These are phyloP conservation scores for Rhynchospora tenuis DNA, from an alignment of 176 grass and related monocot genomes.

Conservation along the genomic window DNA sequence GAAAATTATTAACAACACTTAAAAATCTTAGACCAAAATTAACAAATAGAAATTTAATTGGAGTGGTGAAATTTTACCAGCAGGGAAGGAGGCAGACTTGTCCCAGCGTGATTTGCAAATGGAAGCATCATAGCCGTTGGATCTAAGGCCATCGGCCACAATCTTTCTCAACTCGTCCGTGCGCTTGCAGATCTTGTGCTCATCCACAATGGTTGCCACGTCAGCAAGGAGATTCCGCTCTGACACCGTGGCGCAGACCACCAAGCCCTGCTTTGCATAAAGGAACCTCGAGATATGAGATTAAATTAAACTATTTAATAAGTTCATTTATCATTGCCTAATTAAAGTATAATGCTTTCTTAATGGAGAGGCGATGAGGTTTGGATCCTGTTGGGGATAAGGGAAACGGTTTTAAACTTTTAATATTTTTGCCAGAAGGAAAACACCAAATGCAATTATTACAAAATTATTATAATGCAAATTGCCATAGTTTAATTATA, in stretches of 20 bases:
- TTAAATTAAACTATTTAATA: conserved; percentile 10
- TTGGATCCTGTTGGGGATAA: conserved; percentile 19
- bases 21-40: neutral
- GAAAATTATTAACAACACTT: neutral
- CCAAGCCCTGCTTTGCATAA: conserved; percentile 48
- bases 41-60: neutral
- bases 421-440: neutral
- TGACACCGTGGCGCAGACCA: conserved; percentile 59
- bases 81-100: conserved; percentile 49
- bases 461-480: neutral
- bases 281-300: conserved; percentile 22
- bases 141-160: conserved; percentile 49
- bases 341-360: neutral
- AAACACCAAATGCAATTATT: neutral
- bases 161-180: conserved; percentile 45
- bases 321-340: neutral
- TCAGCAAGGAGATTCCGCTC: conserved; percentile 95
- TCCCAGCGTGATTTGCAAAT: conserved; percentile 79
- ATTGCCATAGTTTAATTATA: neutral
- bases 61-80: conserved; percentile 23
- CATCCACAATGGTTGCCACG: conserved; percentile 41
- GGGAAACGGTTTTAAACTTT: neutral
- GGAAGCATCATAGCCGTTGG: conserved; percentile 52
- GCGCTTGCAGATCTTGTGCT: conserved; percentile 41
- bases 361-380: neutral